A percentile compares a stretch with the other conserved stretches of the same genome.
Evolutionary conservation across 306 rosid genomes (phyloP).

Genomic region (Cicer yamashitae): DNA sequence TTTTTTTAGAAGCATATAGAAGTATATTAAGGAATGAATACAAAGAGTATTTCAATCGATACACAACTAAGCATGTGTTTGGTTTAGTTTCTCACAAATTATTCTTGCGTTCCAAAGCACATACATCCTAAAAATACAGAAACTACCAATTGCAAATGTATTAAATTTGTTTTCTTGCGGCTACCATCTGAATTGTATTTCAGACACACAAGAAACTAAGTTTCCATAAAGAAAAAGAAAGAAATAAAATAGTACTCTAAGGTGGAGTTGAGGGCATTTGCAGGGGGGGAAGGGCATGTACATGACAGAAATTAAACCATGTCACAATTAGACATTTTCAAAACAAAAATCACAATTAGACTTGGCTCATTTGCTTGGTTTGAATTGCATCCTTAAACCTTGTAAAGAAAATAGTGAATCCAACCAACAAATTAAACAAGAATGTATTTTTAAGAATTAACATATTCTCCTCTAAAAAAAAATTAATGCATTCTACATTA

Average conservation of each 20-base stretch:
- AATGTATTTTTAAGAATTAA: slow-evolving; percentile 6
- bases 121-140: too few species aligned
- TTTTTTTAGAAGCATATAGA: neutral
- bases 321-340: neutral
- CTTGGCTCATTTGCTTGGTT: neutral
- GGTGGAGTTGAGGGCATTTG: too few species aligned
- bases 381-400: neutral
- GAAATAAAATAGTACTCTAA: too few species aligned
- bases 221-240: too few species aligned
- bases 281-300: neutral
- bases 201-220: too few species aligned
- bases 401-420: neutral
- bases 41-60: neutral
- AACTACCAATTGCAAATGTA: too few species aligned
- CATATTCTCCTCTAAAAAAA: neutral
- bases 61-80: neutral
- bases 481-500: too few species aligned
- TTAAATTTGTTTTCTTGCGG: too few species aligned
- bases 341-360: neutral
- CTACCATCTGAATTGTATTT: too few species aligned
- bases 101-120: too few species aligned
- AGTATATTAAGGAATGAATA: neutral
- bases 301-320: neutral
- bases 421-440: neutral
- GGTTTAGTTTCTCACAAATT: too few species aligned